Evolutionary conservation across 495 filamentous ascomycete genomes (phyloP).

Genomic region (Aspergillus ostianus): DNA sequence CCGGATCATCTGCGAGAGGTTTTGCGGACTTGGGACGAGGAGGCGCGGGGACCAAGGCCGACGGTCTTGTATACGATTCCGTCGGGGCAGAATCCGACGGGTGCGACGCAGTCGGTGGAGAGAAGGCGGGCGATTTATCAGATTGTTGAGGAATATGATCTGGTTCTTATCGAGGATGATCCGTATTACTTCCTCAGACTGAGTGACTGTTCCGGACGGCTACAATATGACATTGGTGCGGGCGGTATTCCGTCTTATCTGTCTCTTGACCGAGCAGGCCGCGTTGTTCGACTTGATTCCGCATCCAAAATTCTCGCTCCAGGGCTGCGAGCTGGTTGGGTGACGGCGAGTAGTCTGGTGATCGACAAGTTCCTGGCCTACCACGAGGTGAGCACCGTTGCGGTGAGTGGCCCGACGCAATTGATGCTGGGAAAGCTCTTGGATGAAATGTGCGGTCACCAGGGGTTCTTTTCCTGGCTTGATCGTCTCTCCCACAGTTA

Average conservation of each 20-base stretch:
- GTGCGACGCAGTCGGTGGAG: conserved; percentile 59
- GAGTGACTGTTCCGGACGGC: not conserved
- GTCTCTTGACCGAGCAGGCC: conserved; percentile 54
- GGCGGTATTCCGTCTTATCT: conserved; percentile 27
- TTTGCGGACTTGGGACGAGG: conserved; percentile 18
- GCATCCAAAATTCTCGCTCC: conserved; percentile 32
- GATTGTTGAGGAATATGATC: conserved; percentile 65
- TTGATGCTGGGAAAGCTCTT: conserved; percentile 28
- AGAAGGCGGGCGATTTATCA: conserved; percentile 62
- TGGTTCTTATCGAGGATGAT: conserved; percentile 78
- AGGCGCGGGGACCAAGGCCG: conserved; percentile 18
- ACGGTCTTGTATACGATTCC: conserved; percentile 56
- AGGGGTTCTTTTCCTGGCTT: conserved; percentile 28
- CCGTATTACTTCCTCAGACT: conserved; percentile 52
- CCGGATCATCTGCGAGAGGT: conserved; percentile 14
- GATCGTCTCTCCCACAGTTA: conserved; percentile 18
- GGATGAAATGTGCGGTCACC: conserved; percentile 24
- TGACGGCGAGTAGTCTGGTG: conserved; percentile 26
- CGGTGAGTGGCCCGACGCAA: conserved; percentile 29
- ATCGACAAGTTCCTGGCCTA: conserved; percentile 23
- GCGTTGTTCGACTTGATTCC: conserved; percentile 50
- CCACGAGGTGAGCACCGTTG: conserved; percentile 17
- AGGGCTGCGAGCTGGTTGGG: conserved; percentile 29
- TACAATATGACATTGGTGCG: conserved; percentile 4
- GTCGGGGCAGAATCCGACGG: conserved; percentile 78